These are phyloP conservation scores for Fragilaria crotonensis DNA, from an alignment of 108 stramenopile genomes.

Conservation along the genomic window DNA sequence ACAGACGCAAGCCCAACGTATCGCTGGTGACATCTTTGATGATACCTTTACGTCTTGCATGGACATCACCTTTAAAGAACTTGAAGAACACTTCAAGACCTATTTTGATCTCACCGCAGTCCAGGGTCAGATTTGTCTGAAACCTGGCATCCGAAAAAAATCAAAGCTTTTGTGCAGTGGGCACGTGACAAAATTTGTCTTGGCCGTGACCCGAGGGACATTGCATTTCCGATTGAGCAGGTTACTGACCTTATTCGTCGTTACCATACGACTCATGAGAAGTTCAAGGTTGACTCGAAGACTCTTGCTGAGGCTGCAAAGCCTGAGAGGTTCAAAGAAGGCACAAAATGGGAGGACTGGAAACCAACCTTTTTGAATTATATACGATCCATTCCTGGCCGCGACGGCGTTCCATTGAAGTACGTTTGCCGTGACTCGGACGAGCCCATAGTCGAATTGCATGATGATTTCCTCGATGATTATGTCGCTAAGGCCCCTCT, in stretches of 20 bases:
- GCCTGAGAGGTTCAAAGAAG: slow-evolving; percentile 5
- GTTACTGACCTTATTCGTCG: neutral
- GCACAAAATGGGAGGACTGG: slow-evolving; percentile 7
- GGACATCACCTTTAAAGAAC: too few species aligned
- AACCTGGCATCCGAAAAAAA: slow-evolving; percentile 6
- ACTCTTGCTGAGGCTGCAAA: too few species aligned
- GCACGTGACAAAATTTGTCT: neutral
- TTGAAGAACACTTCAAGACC: too few species aligned
- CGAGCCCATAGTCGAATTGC: neutral
- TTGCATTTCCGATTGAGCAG: neutral
- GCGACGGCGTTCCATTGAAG: too few species aligned
- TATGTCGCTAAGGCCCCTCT: neutral
- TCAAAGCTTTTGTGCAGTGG: slow-evolving; percentile 9
- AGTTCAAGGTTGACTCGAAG: neutral
- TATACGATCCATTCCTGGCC: too few species aligned
- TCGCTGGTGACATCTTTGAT: too few species aligned
- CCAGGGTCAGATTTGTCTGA: slow-evolving; percentile 7
- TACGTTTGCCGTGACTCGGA: neutral
- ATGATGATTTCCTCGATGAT: too few species aligned
- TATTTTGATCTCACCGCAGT: too few species aligned
- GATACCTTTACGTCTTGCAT: too few species aligned
- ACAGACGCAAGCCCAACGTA: too few species aligned
- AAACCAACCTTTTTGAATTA: too few species aligned
- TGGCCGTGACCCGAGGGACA: neutral
- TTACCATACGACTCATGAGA: slow-evolving; percentile 2